These are phyloP conservation scores for Acacia acuminata DNA, from an alignment of 306 rosid genomes.

Conservation along the genomic window DNA sequence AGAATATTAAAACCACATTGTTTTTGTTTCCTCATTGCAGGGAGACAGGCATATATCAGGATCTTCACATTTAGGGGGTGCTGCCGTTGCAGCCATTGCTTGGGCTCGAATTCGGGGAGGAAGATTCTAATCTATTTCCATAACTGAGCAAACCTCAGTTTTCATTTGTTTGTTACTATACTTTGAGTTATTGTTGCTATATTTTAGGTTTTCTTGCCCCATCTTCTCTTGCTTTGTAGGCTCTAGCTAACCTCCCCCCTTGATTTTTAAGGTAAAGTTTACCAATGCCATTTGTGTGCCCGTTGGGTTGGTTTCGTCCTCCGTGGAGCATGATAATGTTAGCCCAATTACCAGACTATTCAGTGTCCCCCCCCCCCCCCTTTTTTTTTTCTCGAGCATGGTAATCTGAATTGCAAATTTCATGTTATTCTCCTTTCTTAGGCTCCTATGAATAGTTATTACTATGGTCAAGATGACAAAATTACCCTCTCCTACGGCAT, in stretches of 20 bases:
- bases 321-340: no score
- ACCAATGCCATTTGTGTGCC: no score
- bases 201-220: not conserved
- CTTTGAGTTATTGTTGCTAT: slow-evolving; percentile 2
- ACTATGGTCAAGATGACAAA: no score
- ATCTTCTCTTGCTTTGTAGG: not conserved
- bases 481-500: no score
- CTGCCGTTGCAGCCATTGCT: slow-evolving; percentile 82
- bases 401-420: no score
- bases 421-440: no score
- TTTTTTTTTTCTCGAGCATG: no score
- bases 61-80: slow-evolving; percentile 89
- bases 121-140: slow-evolving; percentile 51
- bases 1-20: not conserved
- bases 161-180: not conserved
- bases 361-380: no score
- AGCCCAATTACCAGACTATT: no score
- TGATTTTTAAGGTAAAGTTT: not conserved
- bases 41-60: slow-evolving; percentile 70
- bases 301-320: no score
- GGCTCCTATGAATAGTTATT: no score
- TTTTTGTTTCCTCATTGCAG: slow-evolving; percentile 45
- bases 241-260: not conserved
- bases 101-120: slow-evolving; percentile 78
- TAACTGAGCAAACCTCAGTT: not conserved